phyloP scores from a whole-genome alignment of 2,329 filamentous ascomycete species.

The Diaporthe nobilis region DNA sequence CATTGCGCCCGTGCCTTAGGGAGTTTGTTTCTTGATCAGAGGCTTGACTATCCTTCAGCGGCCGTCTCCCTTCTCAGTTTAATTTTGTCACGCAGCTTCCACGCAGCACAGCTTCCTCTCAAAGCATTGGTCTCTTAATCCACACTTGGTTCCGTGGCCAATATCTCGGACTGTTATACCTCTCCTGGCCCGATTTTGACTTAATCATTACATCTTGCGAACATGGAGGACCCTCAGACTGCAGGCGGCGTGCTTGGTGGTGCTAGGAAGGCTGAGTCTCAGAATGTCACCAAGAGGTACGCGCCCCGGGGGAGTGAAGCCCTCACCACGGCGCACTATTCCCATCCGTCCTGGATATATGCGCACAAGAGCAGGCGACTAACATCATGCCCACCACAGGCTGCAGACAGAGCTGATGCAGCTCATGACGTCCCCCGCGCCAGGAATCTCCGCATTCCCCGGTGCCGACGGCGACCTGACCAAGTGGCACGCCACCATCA shows the following conservation, averaged over 20 bases:
- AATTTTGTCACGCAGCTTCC: conserved; percentile 1
- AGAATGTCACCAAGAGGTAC: conserved; percentile 85
- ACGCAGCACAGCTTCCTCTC: not conserved
- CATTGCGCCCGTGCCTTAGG: conserved; percentile 1
- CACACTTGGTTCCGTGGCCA: not conserved
- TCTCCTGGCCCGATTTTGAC: not conserved
- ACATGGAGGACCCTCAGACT: conserved; percentile 74
- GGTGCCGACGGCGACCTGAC: conserved; percentile 91
- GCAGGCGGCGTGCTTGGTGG: conserved; percentile 70
- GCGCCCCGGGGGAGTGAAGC: conserved; percentile 40
- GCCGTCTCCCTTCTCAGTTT: conserved; percentile 20
- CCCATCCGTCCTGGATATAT: not conserved
- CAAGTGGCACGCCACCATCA: conserved; percentile 93
- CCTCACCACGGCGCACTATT: not conserved
- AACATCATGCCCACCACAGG: conserved; percentile 62
- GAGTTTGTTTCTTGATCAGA: conserved; percentile 7
- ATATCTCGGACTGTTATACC: conserved; percentile 14
- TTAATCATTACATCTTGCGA: conserved; percentile 38
- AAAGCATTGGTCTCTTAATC: conserved; percentile 13
- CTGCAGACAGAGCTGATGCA: conserved; percentile 98
- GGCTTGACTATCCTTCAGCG: conserved; percentile 25
- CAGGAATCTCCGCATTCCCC: conserved; percentile 95
- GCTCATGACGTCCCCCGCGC: conserved; percentile 94
- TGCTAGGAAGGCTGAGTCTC: conserved; percentile 73
- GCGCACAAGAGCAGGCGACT: not conserved